Evolutionary conservation across 805 yeast genomes (phyloP).

Genomic region (Lachancea mirantina): DNA sequence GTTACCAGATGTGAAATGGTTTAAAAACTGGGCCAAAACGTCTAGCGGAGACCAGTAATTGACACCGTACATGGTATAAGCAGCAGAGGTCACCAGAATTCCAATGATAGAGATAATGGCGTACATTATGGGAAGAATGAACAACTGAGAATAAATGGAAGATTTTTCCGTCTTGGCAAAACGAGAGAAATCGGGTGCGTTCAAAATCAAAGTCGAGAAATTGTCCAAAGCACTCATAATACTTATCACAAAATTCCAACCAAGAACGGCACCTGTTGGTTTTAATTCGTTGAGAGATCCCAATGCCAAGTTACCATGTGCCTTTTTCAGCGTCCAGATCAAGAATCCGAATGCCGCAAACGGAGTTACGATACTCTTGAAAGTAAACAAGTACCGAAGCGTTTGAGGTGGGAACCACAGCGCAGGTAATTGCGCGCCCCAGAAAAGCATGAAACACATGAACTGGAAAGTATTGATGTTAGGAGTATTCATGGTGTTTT

Average conservation of each 20-base stretch:
- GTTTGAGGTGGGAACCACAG: slow-evolving; percentile 79
- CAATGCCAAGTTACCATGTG: slow-evolving; percentile 48
- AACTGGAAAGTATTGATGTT: slow-evolving; percentile 66
- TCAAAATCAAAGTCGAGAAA: slow-evolving; percentile 71
- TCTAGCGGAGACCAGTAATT: slow-evolving; percentile 46
- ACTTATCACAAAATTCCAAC: slow-evolving; percentile 74
- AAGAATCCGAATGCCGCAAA: slow-evolving; percentile 77
- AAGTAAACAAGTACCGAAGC: slow-evolving; percentile 75
- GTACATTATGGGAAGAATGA: slow-evolving; percentile 64
- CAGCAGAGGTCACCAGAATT: slow-evolving; percentile 69
- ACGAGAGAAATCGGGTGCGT: slow-evolving; percentile 79
- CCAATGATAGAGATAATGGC: slow-evolving; percentile 74
- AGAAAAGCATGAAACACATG: slow-evolving; percentile 71
- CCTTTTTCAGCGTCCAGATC: slow-evolving; percentile 77
- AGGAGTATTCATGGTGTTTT: slow-evolving; percentile 49
- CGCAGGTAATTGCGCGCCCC: slow-evolving; percentile 73
- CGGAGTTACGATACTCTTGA: slow-evolving; percentile 73
- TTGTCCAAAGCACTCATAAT: slow-evolving; percentile 72
- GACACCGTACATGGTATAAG: slow-evolving; percentile 35
- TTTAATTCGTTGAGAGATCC: slow-evolving; percentile 19
- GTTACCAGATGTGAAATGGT: slow-evolving; percentile 39
- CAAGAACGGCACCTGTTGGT: slow-evolving; percentile 35
- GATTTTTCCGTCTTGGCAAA: slow-evolving; percentile 50
- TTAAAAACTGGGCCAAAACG: slow-evolving; percentile 44
- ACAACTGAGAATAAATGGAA: slow-evolving; percentile 43